Percentiles rank a stretch among this genome's conserved stretches.
Evolutionary conservation across 192 early-diverging fungal genomes (phyloP).

Genomic region (Bifiguratus adelaidae): DNA sequence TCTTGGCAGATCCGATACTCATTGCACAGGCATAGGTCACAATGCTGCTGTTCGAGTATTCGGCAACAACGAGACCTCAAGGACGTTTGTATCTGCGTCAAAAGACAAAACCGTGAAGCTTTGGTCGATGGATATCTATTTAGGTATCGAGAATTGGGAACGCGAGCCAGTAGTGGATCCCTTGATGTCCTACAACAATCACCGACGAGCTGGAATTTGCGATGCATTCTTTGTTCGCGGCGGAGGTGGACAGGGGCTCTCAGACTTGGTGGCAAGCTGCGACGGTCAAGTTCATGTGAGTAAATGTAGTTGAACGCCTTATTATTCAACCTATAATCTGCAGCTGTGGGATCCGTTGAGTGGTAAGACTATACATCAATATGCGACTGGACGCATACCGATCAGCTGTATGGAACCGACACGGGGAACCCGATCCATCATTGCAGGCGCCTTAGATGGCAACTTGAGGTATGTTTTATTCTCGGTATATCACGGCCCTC

Average conservation of each 20-base stretch:
- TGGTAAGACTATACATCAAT: slow-evolving; percentile 32
- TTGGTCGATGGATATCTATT: slow-evolving; percentile 48
- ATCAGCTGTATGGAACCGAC: slow-evolving; percentile 37
- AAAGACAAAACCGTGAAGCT: slow-evolving; percentile 49
- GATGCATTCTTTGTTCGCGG: slow-evolving; percentile 42
- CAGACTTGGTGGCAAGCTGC: slow-evolving; percentile 40
- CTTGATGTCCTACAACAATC: slow-evolving; percentile 39
- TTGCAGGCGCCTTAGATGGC: slow-evolving; percentile 34
- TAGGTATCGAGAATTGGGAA: slow-evolving; percentile 41
- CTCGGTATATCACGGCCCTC: too few relatives aligned
- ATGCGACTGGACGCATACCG: slow-evolving; percentile 27
- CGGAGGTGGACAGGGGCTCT: slow-evolving; percentile 22
- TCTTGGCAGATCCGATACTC: neutral
- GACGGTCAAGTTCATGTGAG: slow-evolving; percentile 50
- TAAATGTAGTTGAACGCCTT: neutral
- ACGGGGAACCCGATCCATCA: slow-evolving; percentile 31
- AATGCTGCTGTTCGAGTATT: slow-evolving; percentile 34
- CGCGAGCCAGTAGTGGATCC: slow-evolving; percentile 35
- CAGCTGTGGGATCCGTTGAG: slow-evolving; percentile 50
- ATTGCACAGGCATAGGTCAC: slow-evolving; percentile 24
- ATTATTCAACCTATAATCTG: neutral
- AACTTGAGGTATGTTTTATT: slow-evolving; percentile 31
- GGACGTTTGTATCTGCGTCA: slow-evolving; percentile 46
- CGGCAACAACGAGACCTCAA: slow-evolving; percentile 35
- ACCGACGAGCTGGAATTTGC: slow-evolving; percentile 28